A percentile compares a stretch with the other conserved stretches of the same genome.
phyloP scores from a whole-genome alignment of 768 basidiomycete genomes.

The Suillus americanus region DNA sequence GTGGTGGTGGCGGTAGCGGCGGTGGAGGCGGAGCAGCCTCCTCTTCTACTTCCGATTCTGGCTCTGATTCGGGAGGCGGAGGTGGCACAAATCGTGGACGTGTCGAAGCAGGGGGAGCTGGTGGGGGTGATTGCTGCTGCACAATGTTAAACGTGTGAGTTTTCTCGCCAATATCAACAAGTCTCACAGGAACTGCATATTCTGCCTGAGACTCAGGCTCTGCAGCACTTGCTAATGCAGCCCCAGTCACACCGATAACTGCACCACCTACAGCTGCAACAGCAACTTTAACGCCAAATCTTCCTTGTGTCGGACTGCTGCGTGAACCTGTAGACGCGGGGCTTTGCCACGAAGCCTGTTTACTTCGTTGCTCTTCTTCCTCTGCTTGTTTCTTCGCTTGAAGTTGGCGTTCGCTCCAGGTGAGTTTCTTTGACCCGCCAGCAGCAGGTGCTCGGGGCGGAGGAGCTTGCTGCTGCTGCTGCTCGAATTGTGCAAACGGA shows the following conservation, averaged over 20 bases:
- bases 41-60: constrained; percentile 20
- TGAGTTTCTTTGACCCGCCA: constrained; percentile 68
- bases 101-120: constrained; percentile 18
- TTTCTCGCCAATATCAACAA: constrained; percentile 1
- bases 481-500: constrained; percentile 67
- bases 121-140: constrained; percentile 31
- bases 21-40: constrained; percentile 16
- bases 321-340: constrained; percentile 33
- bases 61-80: constrained; percentile 18
- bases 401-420: constrained; percentile 93
- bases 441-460: constrained; percentile 19
- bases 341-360: constrained; percentile 47
- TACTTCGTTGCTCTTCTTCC: constrained; percentile 72
- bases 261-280: constrained; percentile 33
- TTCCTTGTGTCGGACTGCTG: constrained; percentile 41
- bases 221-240: constrained; percentile 20
- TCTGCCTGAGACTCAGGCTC: constrained; percentile 32
- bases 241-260: constrained; percentile 29
- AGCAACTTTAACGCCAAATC: constrained; percentile 31
- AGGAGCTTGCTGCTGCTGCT: constrained; percentile 35
- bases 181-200: constrained; percentile 28
- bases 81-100: constrained; percentile 21
- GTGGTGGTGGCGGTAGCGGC: constrained; percentile 24
- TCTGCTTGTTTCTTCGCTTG: constrained; percentile 84
- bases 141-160: not conserved